Evolutionary conservation across 225 moss, liverwort and hornwort genomes (phyloP).

Genomic region (Physcomitrium patens): DNA sequence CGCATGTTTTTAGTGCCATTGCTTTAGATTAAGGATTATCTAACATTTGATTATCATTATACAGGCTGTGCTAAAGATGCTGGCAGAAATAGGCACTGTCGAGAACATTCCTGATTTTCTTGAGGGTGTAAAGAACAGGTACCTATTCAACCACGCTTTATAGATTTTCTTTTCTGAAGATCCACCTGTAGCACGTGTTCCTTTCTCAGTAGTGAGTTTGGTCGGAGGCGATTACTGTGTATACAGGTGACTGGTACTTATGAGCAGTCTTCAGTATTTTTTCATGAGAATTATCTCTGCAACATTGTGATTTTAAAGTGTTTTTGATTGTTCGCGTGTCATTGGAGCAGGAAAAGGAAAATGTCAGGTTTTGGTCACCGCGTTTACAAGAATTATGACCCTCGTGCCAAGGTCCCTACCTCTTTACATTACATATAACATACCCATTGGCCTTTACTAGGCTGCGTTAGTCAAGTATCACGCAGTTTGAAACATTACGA

Average conservation of each 20-base stretch:
- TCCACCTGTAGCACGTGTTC: slow-evolving; percentile 4
- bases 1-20: slow-evolving; percentile 18
- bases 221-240: background rate
- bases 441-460: slow-evolving; percentile 13
- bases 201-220: background rate
- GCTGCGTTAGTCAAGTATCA: background rate
- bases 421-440: slow-evolving; percentile 13
- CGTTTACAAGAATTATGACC: slow-evolving; percentile 97
- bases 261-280: slow-evolving; percentile 1
- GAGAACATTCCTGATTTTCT: slow-evolving; percentile 92
- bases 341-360: slow-evolving; percentile 78
- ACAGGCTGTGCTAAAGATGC: slow-evolving; percentile 97
- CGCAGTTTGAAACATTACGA: background rate
- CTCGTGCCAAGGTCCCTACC: slow-evolving; percentile 83
- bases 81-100: slow-evolving; percentile 74
- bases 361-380: slow-evolving; percentile 99
- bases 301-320: background rate
- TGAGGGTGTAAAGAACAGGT: slow-evolving; percentile 91
- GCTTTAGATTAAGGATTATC: slow-evolving; percentile 2
- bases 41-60: slow-evolving; percentile 30
- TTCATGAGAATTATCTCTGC: background rate
- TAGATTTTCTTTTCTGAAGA: background rate
- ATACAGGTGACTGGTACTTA: background rate
- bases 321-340: background rate
- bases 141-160: slow-evolving; percentile 8